Conservation (phyloP, 163 green algal species). For the Volvox carteri region DNA sequence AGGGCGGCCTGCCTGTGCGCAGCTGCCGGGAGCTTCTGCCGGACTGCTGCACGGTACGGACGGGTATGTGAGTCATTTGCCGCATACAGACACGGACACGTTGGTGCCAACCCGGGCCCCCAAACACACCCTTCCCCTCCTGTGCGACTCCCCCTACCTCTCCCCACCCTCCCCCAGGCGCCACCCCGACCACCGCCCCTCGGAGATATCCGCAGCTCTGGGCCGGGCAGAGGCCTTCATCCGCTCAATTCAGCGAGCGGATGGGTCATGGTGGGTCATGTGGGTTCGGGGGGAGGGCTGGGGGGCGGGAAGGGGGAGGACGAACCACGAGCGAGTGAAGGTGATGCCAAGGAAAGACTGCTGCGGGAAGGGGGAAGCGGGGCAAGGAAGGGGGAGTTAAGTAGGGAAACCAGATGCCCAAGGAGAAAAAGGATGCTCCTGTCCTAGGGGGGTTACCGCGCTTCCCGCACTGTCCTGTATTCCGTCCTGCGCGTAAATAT, state of each 20-base stretch:
- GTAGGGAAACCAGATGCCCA: too few relatives aligned
- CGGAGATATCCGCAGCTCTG: slow-evolving; percentile 52
- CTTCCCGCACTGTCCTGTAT: too few relatives aligned
- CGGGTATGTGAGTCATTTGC: too few relatives aligned
- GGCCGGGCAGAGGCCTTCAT: slow-evolving; percentile 82
- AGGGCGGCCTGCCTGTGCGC: too few relatives aligned
- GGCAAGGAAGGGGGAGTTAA: background rate
- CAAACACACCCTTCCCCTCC: background rate
- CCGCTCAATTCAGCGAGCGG: slow-evolving; percentile 86
- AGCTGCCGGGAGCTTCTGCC: too few relatives aligned
- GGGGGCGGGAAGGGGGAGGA: background rate
- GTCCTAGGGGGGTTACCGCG: too few relatives aligned
- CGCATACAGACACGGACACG: too few relatives aligned
- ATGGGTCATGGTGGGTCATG: slow-evolving; percentile 89
- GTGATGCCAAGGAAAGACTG: background rate
- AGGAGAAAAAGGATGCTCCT: too few relatives aligned
- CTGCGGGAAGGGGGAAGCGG: background rate
- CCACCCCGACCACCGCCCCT: slow-evolving; percentile 59
- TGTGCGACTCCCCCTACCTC: background rate
- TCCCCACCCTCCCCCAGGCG: slow-evolving; percentile 15
- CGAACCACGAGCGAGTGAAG: background rate
- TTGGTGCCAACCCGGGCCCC: too few relatives aligned
- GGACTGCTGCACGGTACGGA: too few relatives aligned
- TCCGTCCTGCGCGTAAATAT: too few relatives aligned
- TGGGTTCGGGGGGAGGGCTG: background rate